Conservation (phyloP, 768 basidiomycete genomes). For the Rhodotorula paludigena region DNA sequence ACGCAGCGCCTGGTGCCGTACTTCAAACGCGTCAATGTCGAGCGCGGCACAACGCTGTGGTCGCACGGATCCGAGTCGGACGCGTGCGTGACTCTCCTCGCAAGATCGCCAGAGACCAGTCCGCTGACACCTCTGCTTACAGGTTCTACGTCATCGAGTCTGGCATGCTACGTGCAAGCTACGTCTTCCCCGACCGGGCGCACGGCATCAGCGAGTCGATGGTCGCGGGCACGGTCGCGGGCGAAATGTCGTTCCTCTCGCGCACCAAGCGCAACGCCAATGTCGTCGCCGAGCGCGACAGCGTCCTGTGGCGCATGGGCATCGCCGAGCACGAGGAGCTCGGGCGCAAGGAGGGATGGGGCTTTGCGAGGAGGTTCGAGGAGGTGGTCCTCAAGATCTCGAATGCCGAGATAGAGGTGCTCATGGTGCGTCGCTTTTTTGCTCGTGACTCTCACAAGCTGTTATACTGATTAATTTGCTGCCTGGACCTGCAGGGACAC, state of each 20-base stretch:
- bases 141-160: constrained; percentile 76
- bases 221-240: constrained; percentile 69
- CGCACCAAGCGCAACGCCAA: constrained; percentile 76
- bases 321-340: constrained; percentile 57
- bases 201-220: constrained; percentile 37
- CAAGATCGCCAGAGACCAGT: no score
- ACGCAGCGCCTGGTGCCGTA: constrained; percentile 60
- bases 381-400: constrained; percentile 34
- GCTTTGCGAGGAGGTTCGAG: constrained; percentile 31
- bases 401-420: constrained; percentile 30
- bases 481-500: constrained; percentile 13
- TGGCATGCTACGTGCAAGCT: constrained; percentile 77
- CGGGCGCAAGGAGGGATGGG: constrained; percentile 44
- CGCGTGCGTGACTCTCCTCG: constrained; percentile 12
- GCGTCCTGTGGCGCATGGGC: constrained; percentile 75
- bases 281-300: constrained; percentile 71
- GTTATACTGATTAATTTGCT: neutral
- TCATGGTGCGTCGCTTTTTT: constrained; percentile 11
- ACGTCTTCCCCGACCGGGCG: constrained; percentile 64
- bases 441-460: neutral
- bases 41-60: constrained; percentile 66
- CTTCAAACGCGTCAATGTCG: constrained; percentile 60
- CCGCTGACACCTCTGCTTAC: no score
- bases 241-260: constrained; percentile 80
- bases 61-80: constrained; percentile 68